Conservation (phyloP, 768 basidiomycete species). For the Pleurotus djamor region DNA sequence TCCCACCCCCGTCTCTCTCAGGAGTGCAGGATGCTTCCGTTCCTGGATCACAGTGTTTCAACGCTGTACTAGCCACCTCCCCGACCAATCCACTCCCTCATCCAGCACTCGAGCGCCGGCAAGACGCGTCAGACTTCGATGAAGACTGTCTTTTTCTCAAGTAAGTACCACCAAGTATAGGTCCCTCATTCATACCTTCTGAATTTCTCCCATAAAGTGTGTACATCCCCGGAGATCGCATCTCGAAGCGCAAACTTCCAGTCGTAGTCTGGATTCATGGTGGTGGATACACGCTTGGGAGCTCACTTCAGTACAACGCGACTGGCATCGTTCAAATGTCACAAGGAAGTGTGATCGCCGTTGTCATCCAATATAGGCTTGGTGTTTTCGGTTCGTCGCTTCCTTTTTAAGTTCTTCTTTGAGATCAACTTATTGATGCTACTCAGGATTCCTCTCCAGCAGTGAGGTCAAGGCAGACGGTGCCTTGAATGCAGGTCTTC, state of each 20-base stretch:
- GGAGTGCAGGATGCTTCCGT: background rate
- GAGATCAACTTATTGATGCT: background rate
- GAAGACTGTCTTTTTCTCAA: conserved; percentile 12
- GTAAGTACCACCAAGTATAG: background rate
- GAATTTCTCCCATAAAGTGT: background rate
- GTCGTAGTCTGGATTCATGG: conserved; percentile 5
- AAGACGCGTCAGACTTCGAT: background rate
- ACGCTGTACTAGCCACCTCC: conserved; percentile 10
- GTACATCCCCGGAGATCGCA: background rate
- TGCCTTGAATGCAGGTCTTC: conserved; percentile 43
- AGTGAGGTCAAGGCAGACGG: conserved; percentile 35
- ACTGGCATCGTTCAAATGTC: background rate
- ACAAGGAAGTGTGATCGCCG: background rate
- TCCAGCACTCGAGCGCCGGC: background rate
- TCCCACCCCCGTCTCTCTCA: background rate
- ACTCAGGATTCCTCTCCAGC: background rate
- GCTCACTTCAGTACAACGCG: background rate
- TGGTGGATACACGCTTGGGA: background rate
- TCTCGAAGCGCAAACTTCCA: conserved; percentile 4
- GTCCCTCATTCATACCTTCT: background rate
- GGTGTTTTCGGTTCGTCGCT: conserved; percentile 9
- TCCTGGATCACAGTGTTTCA: conserved; percentile 16
- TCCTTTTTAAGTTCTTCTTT: background rate
- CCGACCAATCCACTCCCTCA: conserved; percentile 12
- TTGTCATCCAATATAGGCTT: background rate